Evolutionary conservation across 371 early-diverging fungal genomes (phyloP), one percentile per base, ranked within the genome.

Genomic region (Mucor sp.): DNA sequence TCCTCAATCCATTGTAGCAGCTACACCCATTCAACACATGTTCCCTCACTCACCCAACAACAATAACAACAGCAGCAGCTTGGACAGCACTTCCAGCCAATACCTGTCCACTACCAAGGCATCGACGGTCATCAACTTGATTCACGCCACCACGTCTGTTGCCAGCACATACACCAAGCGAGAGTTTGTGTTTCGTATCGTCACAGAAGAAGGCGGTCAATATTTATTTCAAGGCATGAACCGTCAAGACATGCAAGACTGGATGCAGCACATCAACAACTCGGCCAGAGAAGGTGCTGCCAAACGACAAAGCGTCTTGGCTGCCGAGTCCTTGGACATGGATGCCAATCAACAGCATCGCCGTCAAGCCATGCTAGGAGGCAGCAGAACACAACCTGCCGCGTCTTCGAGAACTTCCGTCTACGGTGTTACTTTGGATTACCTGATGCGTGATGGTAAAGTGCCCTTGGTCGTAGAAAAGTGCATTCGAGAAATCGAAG

Each of bases 121-220:
- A 0, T 90, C 91, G 1, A 85, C 88, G 6, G 93, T 92, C 32
- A 90, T 94, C 76, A 94, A 91, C 63, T 77, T 94, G 43, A 92
- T 94, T 72, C 91, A 92, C 75, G 83, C 92, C 2, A 90, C 90
- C 15, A 88, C 89, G 6, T 86, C 89, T 4, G 85, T 91, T 6
- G 93, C 91, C 19, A 87, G 89, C 56, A 85, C 85, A 0, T 89
- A 90, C 50, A 71, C 89, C 0, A 91, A 91, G 64, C 86, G 93
- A 17, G 91, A 91, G 58, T 89, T 76, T 76, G 94, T 94, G 14
- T 92, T 94, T 70, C 90, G 92, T 47, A 80, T 94, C 60, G 88
- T 92, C 21, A 94, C 92, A 9, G 94, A 94, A 67, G 94, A 94
- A 79, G 94, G 94, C 11, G 91, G 89, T 0, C 91, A 93, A 76